Percentiles rank a stretch among this genome's conserved stretches.
Conservation (phyloP, 2,329 filamentous ascomycete genomes). For the Paecilomyces niveus region DNA sequence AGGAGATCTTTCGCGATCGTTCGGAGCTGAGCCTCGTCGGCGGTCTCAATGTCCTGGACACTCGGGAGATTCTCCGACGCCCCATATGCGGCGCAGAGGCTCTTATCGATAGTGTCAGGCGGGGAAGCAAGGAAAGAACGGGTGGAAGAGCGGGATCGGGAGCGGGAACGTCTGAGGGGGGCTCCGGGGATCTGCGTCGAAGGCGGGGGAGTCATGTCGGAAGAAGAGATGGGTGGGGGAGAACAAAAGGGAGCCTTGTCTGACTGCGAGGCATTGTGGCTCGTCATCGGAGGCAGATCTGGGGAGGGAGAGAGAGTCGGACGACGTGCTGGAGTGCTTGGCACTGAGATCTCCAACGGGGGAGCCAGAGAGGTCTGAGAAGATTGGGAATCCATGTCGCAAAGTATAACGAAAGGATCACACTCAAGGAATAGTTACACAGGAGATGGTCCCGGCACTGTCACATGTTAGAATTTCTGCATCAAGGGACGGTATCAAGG, state of each 20-base stretch:
- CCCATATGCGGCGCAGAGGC: slow-evolving; percentile 34
- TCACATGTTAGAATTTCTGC: not conserved
- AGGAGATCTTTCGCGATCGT: slow-evolving; percentile 49
- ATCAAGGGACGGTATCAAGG: not conserved
- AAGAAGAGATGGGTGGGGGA: slow-evolving; percentile 41
- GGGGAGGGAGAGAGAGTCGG: slow-evolving; percentile 29
- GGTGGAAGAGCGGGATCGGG: slow-evolving; percentile 24
- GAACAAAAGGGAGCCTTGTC: slow-evolving; percentile 29
- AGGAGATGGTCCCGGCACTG: not conserved
- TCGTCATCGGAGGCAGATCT: slow-evolving; percentile 22
- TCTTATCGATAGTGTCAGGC: slow-evolving; percentile 39
- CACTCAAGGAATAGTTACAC: not conserved
- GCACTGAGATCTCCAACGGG: slow-evolving; percentile 30
- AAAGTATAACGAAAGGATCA: slow-evolving; percentile 21
- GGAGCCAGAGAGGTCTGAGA: slow-evolving; percentile 31
- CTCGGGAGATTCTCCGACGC: slow-evolving; percentile 40
- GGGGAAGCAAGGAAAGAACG: slow-evolving; percentile 43
- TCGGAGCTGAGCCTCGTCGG: slow-evolving; percentile 46
- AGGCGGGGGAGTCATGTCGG: slow-evolving; percentile 55
- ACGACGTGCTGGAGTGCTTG: slow-evolving; percentile 26
- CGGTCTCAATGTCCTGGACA: slow-evolving; percentile 45
- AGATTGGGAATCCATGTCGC: slow-evolving; percentile 16
- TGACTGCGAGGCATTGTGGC: slow-evolving; percentile 25
- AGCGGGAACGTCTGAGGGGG: slow-evolving; percentile 36
- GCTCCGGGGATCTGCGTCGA: slow-evolving; percentile 50